phyloP scores from a whole-genome alignment of 2,329 filamentous ascomycete species.

The Penicillium sp. region DNA sequence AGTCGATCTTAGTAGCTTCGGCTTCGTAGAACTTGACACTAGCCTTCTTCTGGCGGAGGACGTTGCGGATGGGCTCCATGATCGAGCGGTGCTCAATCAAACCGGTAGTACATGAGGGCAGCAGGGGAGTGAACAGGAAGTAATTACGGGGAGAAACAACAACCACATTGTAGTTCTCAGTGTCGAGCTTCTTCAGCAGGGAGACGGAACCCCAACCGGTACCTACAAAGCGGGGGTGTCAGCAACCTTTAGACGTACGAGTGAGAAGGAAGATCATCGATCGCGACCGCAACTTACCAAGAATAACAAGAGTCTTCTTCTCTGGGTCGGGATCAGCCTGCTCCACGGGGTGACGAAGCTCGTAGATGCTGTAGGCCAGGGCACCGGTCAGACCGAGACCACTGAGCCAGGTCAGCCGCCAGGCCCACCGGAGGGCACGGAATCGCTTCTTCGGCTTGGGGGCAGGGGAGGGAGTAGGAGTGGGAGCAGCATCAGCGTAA shows the following conservation, averaged over 20 bases:
- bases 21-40: slow-evolving; percentile 97
- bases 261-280: background rate
- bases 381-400: slow-evolving; percentile 68
- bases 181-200: slow-evolving; percentile 96
- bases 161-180: slow-evolving; percentile 97
- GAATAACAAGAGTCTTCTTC: slow-evolving; percentile 96
- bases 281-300: slow-evolving; percentile 62
- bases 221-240: slow-evolving; percentile 55
- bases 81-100: slow-evolving; percentile 98
- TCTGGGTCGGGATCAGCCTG: slow-evolving; percentile 76
- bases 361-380: slow-evolving; percentile 78
- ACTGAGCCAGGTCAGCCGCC: slow-evolving; percentile 79
- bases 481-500: slow-evolving; percentile 52
- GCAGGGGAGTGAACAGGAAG: slow-evolving; percentile 97
- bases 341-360: slow-evolving; percentile 75
- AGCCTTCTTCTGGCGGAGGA: slow-evolving; percentile 91
- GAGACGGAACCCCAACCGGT: slow-evolving; percentile 97
- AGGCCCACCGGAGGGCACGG: slow-evolving; percentile 72
- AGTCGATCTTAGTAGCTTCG: slow-evolving; percentile 87
- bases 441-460: slow-evolving; percentile 61
- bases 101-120: slow-evolving; percentile 96
- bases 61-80: slow-evolving; percentile 98
- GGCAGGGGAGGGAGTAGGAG: slow-evolving; percentile 30
- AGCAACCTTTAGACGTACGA: slow-evolving; percentile 6
- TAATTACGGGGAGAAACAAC: slow-evolving; percentile 98